Percentiles rank a stretch among this genome's conserved stretches.
phyloP scores from a whole-genome alignment of 495 filamentous ascomycete species.

The Xylaria longipes region DNA sequence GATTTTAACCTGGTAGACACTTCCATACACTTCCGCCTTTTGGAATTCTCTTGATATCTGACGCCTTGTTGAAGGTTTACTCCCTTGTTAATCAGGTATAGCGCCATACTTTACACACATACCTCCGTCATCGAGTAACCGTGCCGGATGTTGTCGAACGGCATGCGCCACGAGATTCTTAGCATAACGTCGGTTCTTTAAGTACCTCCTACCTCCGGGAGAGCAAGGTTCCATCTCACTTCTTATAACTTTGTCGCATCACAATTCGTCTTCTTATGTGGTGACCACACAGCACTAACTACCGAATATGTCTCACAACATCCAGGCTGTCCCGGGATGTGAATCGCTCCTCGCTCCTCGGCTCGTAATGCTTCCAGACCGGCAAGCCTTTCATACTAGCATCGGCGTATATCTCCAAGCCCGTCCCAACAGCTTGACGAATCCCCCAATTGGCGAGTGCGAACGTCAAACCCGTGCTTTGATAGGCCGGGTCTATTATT shows the following conservation, averaged over 20 bases:
- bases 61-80: background rate
- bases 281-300: background rate
- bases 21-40: background rate
- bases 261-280: background rate
- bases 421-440: background rate
- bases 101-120: background rate
- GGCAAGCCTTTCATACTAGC: slow-evolving; percentile 15
- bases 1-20: background rate
- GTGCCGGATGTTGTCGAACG: background rate
- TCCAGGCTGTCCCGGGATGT: background rate
- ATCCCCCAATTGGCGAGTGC: background rate
- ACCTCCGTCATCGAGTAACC: background rate
- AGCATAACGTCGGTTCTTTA: background rate
- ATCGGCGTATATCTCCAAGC: slow-evolving; percentile 5
- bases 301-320: slow-evolving; percentile 6
- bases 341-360: background rate
- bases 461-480: background rate
- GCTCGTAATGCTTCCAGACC: slow-evolving; percentile 11
- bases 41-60: background rate
- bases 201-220: background rate
- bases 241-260: background rate
- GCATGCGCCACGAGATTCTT: no score
- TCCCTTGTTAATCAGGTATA: background rate
- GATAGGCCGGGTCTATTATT: background rate
- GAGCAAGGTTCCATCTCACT: background rate